Percentiles rank a stretch among this genome's conserved stretches.
These are phyloP conservation scores for Edaphochlamys debaryana DNA, from an alignment of 139 green algal species.

Conservation along the genomic window DNA sequence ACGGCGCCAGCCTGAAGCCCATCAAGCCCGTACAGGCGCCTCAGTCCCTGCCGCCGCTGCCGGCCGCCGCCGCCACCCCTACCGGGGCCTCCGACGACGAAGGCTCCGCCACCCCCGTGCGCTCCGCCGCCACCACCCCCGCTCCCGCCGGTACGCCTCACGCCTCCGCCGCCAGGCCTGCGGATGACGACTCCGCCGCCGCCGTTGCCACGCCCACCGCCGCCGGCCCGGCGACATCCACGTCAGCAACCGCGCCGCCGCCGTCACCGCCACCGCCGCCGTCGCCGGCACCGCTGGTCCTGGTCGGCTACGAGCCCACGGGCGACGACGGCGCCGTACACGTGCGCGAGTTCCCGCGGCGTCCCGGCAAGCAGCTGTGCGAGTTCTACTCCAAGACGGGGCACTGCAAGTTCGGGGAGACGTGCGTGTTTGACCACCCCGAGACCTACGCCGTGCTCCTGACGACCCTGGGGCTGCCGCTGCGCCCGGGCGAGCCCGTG, in stretches of 20 bases:
- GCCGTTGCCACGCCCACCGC: too few species aligned
- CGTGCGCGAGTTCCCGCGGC: slow-evolving; percentile 67
- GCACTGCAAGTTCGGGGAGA: slow-evolving; percentile 86
- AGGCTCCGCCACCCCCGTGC: background rate
- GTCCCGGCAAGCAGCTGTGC: slow-evolving; percentile 77
- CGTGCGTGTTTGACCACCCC: slow-evolving; percentile 93
- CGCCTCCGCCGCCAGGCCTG: too few species aligned
- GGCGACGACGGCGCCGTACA: slow-evolving; percentile 37
- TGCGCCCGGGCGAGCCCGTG: slow-evolving; percentile 71
- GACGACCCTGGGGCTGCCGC: slow-evolving; percentile 73
- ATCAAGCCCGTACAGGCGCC: background rate
- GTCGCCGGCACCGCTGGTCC: background rate
- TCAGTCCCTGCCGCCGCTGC: background rate
- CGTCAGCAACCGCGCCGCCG: background rate
- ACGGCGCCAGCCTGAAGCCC: background rate
- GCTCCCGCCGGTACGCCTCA: too few species aligned
- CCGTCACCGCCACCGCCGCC: background rate
- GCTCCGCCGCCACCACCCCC: background rate
- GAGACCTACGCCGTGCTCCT: slow-evolving; percentile 68
- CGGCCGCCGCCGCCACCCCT: background rate
- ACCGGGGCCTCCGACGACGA: background rate
- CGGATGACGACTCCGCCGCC: too few species aligned
- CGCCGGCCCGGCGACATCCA: too few species aligned
- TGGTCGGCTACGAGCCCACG: slow-evolving; percentile 62
- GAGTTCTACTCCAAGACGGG: slow-evolving; percentile 94